phyloP scores from a whole-genome alignment of 441 rosid genomes.

The Pelargonium cotyledonis region DNA sequence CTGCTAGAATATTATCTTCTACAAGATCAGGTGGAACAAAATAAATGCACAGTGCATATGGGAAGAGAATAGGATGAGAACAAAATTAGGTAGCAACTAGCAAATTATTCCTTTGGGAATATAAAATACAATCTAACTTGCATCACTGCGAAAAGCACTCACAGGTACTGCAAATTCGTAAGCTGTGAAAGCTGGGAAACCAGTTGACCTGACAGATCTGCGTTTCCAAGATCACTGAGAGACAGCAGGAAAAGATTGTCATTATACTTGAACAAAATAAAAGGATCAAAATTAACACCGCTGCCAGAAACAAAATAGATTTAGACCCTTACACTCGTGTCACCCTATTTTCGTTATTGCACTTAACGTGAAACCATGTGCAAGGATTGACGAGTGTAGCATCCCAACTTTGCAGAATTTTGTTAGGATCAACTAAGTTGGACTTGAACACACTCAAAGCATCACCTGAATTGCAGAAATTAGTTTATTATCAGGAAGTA shows the following conservation, averaged over 20 bases:
- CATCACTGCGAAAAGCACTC: constrained; percentile 24
- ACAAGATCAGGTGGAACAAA: neutral
- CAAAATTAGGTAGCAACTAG: neutral
- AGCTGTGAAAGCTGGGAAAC: constrained; percentile 87
- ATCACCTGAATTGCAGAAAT: constrained; percentile 49
- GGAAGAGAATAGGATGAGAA: neutral
- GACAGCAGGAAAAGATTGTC: constrained; percentile 6
- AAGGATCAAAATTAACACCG: neutral
- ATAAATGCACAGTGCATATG: neutral
- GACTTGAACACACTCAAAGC: constrained; percentile 74
- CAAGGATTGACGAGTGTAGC: constrained; percentile 98
- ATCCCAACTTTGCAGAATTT: constrained; percentile 97
- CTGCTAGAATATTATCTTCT: neutral
- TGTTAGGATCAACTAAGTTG: constrained; percentile 72
- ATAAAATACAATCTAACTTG: neutral
- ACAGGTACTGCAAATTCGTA: constrained; percentile 86
- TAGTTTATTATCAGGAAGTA: neutral
- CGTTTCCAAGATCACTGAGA: constrained; percentile 86
- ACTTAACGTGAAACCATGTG: constrained; percentile 98
- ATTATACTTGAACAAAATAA: neutral
- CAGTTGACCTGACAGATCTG: constrained; percentile 80
- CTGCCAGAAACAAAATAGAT: constrained; percentile 9
- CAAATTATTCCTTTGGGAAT: neutral
- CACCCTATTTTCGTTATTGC: constrained; percentile 89
- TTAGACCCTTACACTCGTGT: constrained; percentile 65